Base-by-base conservation (phyloP, 306 rosid genomes). In the Cucumis hystrix region DNA sequence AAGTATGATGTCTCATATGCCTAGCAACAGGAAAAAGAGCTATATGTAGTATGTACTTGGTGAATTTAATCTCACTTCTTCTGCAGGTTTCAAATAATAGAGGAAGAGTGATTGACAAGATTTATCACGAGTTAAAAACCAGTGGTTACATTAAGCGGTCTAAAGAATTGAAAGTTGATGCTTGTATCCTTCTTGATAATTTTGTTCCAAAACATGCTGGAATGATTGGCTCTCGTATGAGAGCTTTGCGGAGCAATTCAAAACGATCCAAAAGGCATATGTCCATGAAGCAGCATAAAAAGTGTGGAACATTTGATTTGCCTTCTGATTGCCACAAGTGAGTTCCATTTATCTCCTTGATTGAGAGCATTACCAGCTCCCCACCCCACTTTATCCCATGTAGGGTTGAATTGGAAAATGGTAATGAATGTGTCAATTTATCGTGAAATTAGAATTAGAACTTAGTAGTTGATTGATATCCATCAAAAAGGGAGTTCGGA, bases 171-270 rank as follows among this genome's bases (percentile, higher is more conserved):
- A 91, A 79, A 83, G 84, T 90, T 45, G 93, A 87, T 84, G 82
- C 78, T 75, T 87, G 88, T 87, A 82, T 95, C 79, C 93, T 90
- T 79, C 96, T 95, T 39, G 97, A 95, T 82, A 87, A 88, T 78
- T 75, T 37, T 65, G 93, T 90, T 41, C 92, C 83, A 81, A 84
- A 85, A 60, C 80, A 80, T 20, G 41, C 82, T 7, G 65, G 80
- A 35, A 76, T 84, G 54, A 80, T 82, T 21, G 83, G 87, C 62
- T 87, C 90, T 79, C 88, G 78, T 21, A 70, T 79, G 39, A 87
- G 93, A 80, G 90, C 87, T 62, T 79, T 89, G 80, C 86, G 8
- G 77, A 77, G 80, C 55, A 92, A 87, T 87, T 95, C 97, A 7
- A 95, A 84, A 83, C 91, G 91, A 7, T 92, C 97, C 16, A 90